Evolutionary conservation across 257 asterid genomes (phyloP), one percentile per base, ranked within the genome.

Genomic region (Przewalskia tangutica): DNA sequence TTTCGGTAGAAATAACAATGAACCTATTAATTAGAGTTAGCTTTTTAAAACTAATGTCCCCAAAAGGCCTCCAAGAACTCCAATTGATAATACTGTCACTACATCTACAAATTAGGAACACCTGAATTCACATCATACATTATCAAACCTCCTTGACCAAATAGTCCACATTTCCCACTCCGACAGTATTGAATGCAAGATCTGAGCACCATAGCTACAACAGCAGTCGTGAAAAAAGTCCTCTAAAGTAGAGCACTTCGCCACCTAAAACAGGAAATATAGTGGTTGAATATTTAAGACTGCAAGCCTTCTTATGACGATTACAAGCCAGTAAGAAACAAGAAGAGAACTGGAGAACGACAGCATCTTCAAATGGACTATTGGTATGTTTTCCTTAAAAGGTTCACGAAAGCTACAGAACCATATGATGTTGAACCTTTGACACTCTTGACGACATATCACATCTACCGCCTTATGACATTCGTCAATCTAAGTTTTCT

Each of bases 171-270:
- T 16, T 88, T 82, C 48, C 97, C 99, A 67, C 86, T 84, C 70
- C 91, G 89, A 84, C 98, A 94, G 81, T 89, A 87, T 75, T 81
- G 88, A 59, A 94, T 94, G 82, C 92, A 87, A 79, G 84, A 58
- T 88, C 97, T 90, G 78, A 95, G 86, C 12, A 94, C 95, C 84
- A 95, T 91, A 80, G 99, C 98, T 58, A 94, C 99, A 36, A 92
- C 92, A 62, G 98, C 99, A 82, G 98, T 92, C 62, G 98, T 94
- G 92, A 95, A 95, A 89, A 95, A 95, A 64, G 99, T 91, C 86
- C 98, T 91, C 99, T 98, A 95, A 9, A 95, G 94, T 65, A 95
- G 97, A 86, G 99, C 97, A 85, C 98, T 95, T 87, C 98, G 93
- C 99, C 99, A 93, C 99, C 99, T 95, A 86, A 81, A 88, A 84